Evolutionary conservation across 176 grass and related monocot species (phyloP).

Genomic region (Eleusine indica): DNA sequence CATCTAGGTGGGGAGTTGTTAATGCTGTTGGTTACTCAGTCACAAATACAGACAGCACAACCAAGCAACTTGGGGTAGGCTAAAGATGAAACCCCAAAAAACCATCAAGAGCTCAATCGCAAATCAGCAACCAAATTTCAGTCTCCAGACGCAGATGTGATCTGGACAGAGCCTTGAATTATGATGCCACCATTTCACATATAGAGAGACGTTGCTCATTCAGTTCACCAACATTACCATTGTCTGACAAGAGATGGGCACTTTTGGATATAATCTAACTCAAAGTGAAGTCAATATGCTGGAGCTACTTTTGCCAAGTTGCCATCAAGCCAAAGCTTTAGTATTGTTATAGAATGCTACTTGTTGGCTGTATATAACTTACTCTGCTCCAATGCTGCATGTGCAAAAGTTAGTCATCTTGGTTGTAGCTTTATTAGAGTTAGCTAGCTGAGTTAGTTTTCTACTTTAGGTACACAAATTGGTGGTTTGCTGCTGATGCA

Average conservation of each 20-base stretch:
- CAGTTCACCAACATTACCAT: constrained; percentile 18
- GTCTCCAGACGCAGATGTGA: constrained; percentile 17
- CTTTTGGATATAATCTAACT: constrained; percentile 19
- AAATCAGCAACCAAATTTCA: constrained; percentile 25
- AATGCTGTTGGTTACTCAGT: constrained; percentile 26
- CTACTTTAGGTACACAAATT: constrained; percentile 13
- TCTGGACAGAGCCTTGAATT: constrained; percentile 31
- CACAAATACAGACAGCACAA: not conserved
- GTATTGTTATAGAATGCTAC: not conserved
- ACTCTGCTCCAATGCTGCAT: not conserved
- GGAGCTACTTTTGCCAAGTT: not conserved
- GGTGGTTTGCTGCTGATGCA: not conserved
- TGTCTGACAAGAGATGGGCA: constrained; percentile 20
- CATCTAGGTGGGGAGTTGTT: not conserved
- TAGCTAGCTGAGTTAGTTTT: constrained; percentile 18
- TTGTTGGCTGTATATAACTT: not conserved
- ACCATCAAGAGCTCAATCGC: not conserved
- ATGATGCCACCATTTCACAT: constrained; percentile 10
- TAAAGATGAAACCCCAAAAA: not conserved
- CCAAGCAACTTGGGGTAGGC: not conserved
- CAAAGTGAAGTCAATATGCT: constrained; percentile 31
- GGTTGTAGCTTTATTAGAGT: constrained; percentile 4
- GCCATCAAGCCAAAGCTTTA: constrained; percentile 22
- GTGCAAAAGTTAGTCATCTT: constrained; percentile 27
- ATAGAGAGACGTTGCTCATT: not conserved